Evolutionary conservation across 2,329 filamentous ascomycete genomes (phyloP).

Genomic region (Zymoseptoria brevis): DNA sequence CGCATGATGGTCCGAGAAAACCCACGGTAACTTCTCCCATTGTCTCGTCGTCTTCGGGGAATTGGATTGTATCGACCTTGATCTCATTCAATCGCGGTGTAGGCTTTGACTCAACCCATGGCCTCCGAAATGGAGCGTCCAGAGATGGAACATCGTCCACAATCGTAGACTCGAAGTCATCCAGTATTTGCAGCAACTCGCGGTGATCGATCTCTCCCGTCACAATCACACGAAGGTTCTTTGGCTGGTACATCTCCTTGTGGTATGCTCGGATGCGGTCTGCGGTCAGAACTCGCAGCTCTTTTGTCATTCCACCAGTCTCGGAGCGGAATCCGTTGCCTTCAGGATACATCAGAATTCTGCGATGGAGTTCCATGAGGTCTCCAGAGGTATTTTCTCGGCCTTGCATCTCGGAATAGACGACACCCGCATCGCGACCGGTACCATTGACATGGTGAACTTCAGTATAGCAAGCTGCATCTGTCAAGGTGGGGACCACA

Average conservation of each 20-base stretch:
- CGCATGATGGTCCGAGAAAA: slow-evolving; percentile 79
- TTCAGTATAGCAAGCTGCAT: slow-evolving; percentile 88
- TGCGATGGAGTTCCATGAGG: slow-evolving; percentile 77
- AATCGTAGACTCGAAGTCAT: slow-evolving; percentile 82
- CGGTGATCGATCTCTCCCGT: slow-evolving; percentile 85
- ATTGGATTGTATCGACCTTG: slow-evolving; percentile 70
- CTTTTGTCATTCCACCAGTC: slow-evolving; percentile 95
- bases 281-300: slow-evolving; percentile 73
- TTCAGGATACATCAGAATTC: slow-evolving; percentile 76
- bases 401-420: slow-evolving; percentile 98
- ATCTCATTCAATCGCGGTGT: slow-evolving; percentile 66
- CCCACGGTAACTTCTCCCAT: slow-evolving; percentile 79
- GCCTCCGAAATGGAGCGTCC: slow-evolving; percentile 69
- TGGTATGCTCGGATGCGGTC: slow-evolving; percentile 93
- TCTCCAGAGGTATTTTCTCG: slow-evolving; percentile 77
- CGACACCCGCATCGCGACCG: slow-evolving; percentile 78
- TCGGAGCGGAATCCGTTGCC: slow-evolving; percentile 92
- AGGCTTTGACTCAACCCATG: slow-evolving; percentile 83
- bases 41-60: slow-evolving; percentile 94
- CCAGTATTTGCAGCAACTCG: slow-evolving; percentile 70
- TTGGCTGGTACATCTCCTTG: slow-evolving; percentile 93
- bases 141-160: slow-evolving; percentile 70
- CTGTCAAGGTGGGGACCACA: slow-evolving; percentile 81
- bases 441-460: slow-evolving; percentile 92
- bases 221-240: slow-evolving; percentile 83